These are phyloP conservation scores for Aspergillus sp. DNA, from an alignment of 2,329 filamentous ascomycete genomes.

Conservation along the genomic window DNA sequence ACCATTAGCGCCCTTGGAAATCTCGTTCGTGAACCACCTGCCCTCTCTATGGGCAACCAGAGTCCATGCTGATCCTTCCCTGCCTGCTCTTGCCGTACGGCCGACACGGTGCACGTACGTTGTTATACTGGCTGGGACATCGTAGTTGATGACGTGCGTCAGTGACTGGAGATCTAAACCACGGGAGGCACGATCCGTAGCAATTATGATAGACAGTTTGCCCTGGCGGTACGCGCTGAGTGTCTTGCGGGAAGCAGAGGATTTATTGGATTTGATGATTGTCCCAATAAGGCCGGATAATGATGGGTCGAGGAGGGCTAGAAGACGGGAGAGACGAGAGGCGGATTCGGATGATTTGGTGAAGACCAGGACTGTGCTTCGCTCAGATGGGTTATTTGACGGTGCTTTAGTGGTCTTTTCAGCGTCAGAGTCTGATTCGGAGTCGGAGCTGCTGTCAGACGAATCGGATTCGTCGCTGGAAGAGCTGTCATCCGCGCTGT, in stretches of 20 bases:
- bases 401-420: not conserved
- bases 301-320: constrained; percentile 64
- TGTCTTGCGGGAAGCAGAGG: constrained; percentile 65
- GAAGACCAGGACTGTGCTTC: constrained; percentile 69
- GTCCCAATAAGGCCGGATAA: constrained; percentile 62
- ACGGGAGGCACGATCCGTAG: constrained; percentile 88
- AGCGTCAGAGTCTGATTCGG: constrained; percentile 18
- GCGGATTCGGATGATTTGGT: constrained; percentile 88
- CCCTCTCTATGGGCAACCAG: constrained; percentile 79
- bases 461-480: constrained; percentile 21
- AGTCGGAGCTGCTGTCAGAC: constrained; percentile 18
- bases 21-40: constrained; percentile 87
- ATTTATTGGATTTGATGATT: constrained; percentile 76
- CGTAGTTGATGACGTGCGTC: constrained; percentile 89
- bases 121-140: constrained; percentile 76
- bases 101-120: constrained; percentile 91
- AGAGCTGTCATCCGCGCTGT: constrained; percentile 20
- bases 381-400: constrained; percentile 29
- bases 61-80: constrained; percentile 77
- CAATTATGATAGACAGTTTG: constrained; percentile 73
- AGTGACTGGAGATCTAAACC: constrained; percentile 81
- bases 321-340: constrained; percentile 77
- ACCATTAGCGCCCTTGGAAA: constrained; percentile 55
- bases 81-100: constrained; percentile 80
- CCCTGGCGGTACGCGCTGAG: constrained; percentile 64